Base-by-base conservation (phyloP, 371 early-diverging fungal genomes). In the Lichtheimia corymbifera region DNA sequence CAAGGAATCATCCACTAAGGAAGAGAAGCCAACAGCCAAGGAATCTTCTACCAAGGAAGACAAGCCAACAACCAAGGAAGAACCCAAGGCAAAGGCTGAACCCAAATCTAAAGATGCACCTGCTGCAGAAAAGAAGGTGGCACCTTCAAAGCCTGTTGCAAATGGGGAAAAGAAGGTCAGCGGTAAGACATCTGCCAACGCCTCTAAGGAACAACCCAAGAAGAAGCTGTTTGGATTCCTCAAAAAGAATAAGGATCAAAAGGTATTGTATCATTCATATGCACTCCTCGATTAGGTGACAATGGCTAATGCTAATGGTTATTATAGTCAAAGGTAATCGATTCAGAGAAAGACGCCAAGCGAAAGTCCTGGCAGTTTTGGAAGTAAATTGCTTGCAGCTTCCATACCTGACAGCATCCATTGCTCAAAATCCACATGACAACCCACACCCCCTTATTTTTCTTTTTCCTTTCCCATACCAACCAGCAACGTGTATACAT, bases 351-450 rank as follows among this genome's bases (percentile, higher is more conserved):
- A 47, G 22, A 47, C 5, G 22, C 22, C 18, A 47, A 47, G 47
- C 47, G 47, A n/a, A 47, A 47, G 47, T 18, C 22, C 47, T 47
- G 47, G 47, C 47, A 47, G 22, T 47, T 47, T 22, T 47, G 47
- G 47, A 47, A 47, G 47, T 47, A 35, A 35, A 35, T 35, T 35
- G 35, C 35, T 35, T 35, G 35, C 35, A 35, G 35, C 35, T 9
- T 11, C 2, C 35, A 35, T 11, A 35, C 35, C 35, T 35, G 35
- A 35, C 11, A 35, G 35, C 35, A 35, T 35, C 35, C 0, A 35
- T 35, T 35, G 35, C 35, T 35, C 35, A 0, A 35, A 11, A 35
- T 9, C 11, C 35, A 35, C 35, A 35, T 35, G 35, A 35, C 35
- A 35, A 35, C 5, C 1, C 35, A 6, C 35, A 5, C 35, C 11